Conservation (phyloP, 1,284 basidiomycete genomes). For the Cystobasidiaceae sp. region DNA sequence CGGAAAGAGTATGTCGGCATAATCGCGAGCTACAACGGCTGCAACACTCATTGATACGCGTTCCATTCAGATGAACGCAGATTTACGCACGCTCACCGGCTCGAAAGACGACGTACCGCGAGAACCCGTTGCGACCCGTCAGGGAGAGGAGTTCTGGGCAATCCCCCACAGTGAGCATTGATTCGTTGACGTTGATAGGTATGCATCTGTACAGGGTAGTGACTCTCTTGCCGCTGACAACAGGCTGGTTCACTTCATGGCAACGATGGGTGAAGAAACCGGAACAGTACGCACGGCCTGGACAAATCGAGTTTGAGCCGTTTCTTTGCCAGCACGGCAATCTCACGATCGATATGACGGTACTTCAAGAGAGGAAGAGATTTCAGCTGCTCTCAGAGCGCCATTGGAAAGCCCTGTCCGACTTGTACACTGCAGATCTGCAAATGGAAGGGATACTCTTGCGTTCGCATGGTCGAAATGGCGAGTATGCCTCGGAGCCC, state of each 20-base stretch:
- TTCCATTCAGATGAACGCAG: neutral
- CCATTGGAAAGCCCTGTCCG: slow-evolving; percentile 60
- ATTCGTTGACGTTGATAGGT: neutral
- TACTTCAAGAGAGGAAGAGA: slow-evolving; percentile 54
- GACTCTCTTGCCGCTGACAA: neutral
- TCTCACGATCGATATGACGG: slow-evolving; percentile 63
- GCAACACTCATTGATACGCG: neutral
- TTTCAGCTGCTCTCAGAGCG: slow-evolving; percentile 56
- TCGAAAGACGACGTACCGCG: slow-evolving; percentile 63
- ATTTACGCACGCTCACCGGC: neutral
- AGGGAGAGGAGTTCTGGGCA: slow-evolving; percentile 6
- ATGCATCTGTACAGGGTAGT: neutral
- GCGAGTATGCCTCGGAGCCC: neutral
- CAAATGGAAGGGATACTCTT: no score
- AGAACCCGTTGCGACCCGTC: slow-evolving; percentile 48
- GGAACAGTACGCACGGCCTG: slow-evolving; percentile 50
- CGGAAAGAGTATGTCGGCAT: slow-evolving; percentile 1
- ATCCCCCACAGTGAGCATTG: slow-evolving; percentile 29
- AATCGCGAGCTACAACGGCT: neutral
- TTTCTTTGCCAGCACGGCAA: slow-evolving; percentile 63
- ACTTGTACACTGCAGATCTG: slow-evolving; percentile 50
- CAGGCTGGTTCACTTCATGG: slow-evolving; percentile 34
- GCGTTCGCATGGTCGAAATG: neutral
- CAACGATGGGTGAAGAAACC: slow-evolving; percentile 19
- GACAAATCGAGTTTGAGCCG: slow-evolving; percentile 56